Conservation (phyloP, 2,329 filamentous ascomycete genomes). For the Plectosphaerella cucumerina region DNA sequence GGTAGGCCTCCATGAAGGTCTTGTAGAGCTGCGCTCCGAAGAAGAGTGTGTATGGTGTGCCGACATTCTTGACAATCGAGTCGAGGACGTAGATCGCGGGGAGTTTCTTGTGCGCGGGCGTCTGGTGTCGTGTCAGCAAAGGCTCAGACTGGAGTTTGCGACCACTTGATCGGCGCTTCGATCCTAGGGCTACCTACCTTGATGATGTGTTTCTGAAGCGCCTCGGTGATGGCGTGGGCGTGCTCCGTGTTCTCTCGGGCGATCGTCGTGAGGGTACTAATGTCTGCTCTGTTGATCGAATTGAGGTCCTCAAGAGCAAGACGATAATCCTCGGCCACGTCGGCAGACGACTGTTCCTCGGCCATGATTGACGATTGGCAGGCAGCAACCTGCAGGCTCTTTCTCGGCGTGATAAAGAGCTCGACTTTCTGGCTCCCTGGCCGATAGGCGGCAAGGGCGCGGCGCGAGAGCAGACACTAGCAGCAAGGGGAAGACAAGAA, state of each 20-base stretch:
- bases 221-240: conserved; percentile 86
- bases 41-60: conserved; percentile 94
- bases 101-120: conserved; percentile 81
- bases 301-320: conserved; percentile 89
- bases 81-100: conserved; percentile 97
- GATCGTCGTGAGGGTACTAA: conserved; percentile 95
- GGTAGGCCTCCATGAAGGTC: conserved; percentile 96
- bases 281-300: conserved; percentile 88
- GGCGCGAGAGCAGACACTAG: no score
- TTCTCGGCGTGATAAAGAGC: background rate
- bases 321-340: conserved; percentile 93
- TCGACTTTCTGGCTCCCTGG: no score
- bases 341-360: conserved; percentile 58
- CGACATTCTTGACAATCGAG: conserved; percentile 97
- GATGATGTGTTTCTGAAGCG: conserved; percentile 88
- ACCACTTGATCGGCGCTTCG: no score
- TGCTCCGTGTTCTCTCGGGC: conserved; percentile 96
- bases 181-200: conserved; percentile 65
- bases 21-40: conserved; percentile 87
- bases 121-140: conserved; percentile 53
- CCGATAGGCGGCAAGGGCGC: no score
- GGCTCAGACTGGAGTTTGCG: background rate
- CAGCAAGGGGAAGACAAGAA: background rate
- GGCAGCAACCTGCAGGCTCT: background rate
- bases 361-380: conserved; percentile 33